Conservation (phyloP, 306 rosid species). For the Prunus davidiana region DNA sequence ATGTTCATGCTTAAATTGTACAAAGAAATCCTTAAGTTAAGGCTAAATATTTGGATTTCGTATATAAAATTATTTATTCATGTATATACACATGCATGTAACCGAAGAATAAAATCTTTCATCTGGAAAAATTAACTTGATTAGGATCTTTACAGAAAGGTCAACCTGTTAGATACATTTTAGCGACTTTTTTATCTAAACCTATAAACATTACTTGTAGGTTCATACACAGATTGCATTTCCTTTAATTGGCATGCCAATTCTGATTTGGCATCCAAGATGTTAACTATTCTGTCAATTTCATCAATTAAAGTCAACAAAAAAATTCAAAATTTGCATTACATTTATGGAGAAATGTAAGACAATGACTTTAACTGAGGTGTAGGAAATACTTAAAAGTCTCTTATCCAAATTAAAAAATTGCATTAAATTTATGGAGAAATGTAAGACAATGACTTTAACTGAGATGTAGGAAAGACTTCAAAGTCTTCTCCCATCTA, state of each 20-base stretch:
- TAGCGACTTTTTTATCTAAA: background rate
- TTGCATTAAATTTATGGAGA: too few species aligned
- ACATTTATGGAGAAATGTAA: too few species aligned
- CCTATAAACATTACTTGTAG: too few species aligned
- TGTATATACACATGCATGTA: background rate
- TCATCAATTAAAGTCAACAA: too few species aligned
- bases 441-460: too few species aligned
- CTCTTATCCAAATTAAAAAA: too few species aligned
- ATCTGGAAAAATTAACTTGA: background rate
- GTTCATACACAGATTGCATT: background rate
- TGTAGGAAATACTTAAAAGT: too few species aligned
- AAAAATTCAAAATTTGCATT: too few species aligned
- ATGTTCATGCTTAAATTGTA: background rate
- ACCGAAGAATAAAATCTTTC: background rate
- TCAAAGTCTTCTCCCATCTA: too few species aligned
- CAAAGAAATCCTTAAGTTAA: background rate
- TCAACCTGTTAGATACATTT: background rate
- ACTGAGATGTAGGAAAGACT: too few species aligned
- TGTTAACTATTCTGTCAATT: too few species aligned
- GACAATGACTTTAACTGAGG: too few species aligned
- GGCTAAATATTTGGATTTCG: background rate
- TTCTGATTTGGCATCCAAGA: background rate
- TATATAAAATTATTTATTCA: background rate
- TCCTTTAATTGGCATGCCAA: background rate
- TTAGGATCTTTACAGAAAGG: background rate